phyloP scores from a whole-genome alignment of 305 asterid genomes.

The Fraxinus xanthoxyloides region DNA sequence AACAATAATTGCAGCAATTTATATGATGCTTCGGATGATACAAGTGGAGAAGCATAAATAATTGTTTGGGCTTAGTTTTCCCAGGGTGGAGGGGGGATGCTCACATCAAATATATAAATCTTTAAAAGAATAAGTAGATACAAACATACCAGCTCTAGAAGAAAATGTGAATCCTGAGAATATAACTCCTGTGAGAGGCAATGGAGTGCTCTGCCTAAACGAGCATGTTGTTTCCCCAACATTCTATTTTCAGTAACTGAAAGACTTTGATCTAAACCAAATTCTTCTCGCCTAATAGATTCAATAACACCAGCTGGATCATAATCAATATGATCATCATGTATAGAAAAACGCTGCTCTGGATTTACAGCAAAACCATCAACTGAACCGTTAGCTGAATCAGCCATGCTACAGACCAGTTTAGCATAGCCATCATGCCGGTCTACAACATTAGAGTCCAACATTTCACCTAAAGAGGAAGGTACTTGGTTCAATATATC shows the following conservation, averaged over 20 bases:
- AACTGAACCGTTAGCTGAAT: slow-evolving; percentile 29
- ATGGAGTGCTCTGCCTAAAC: slow-evolving; percentile 96
- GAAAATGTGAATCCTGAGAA: slow-evolving; percentile 97
- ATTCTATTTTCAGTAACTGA: slow-evolving; percentile 60
- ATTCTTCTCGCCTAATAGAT: slow-evolving; percentile 78
- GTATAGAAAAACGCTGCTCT: slow-evolving; percentile 13
- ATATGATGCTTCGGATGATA: background rate
- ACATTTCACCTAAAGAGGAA: slow-evolving; percentile 27
- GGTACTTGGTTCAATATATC: slow-evolving; percentile 22
- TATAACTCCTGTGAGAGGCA: slow-evolving; percentile 95
- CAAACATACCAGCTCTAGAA: slow-evolving; percentile 78
- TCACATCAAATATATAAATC: slow-evolving; percentile 18
- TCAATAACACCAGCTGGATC: slow-evolving; percentile 61
- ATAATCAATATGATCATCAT: slow-evolving; percentile 23
- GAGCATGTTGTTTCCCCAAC: slow-evolving; percentile 95
- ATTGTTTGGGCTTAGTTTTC: background rate
- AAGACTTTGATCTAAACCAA: slow-evolving; percentile 67
- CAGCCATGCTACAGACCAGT: slow-evolving; percentile 23
- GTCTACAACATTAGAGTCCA: slow-evolving; percentile 28
- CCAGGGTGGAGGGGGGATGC: slow-evolving; percentile 7
- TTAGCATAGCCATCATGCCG: slow-evolving; percentile 22
- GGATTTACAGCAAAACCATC: slow-evolving; percentile 25
- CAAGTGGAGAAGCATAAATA: background rate
- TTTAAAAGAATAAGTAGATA: slow-evolving; percentile 4
- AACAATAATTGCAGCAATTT: background rate